Base-by-base conservation (phyloP, 2,329 filamentous ascomycete species). In the Phaeoacremonium minimum region DNA sequence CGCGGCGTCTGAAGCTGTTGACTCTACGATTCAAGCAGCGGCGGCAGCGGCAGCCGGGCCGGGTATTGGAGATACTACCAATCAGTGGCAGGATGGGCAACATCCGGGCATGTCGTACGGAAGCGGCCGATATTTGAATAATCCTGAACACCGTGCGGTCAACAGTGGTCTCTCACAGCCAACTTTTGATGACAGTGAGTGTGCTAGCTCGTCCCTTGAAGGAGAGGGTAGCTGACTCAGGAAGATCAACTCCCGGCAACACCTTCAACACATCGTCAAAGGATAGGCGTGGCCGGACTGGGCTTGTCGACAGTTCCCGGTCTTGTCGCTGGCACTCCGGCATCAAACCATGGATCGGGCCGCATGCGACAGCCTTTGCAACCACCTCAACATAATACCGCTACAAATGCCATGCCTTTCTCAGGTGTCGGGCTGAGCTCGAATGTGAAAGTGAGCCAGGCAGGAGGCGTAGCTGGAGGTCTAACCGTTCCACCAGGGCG, bases 1-100 rank as follows among this genome's bases (percentile, higher is more conserved):
- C 42, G 73, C 74, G 13, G 75, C 75, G 6, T 66, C 68, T 14
- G 66, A 76, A 45, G 63, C 66, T n/a, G 60, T 66, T 5, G 63
- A 71, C 32, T 57, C 63, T 17, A 61, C 54, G 4, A 48, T 70
- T 11, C 51, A 64, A 32, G 51, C 47, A 12, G 48, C 44, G 17
- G 34, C 56, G 7, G 41, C 44, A 8, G 40, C 38, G 30, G 48
- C 41, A 11, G 18, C 38, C n/a, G n/a, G n/a, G n/a, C n/a, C n/a
- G n/a, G n/a, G n/a, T n/a, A n/a, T n/a, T n/a, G n/a, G 9, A 34
- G 35, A 8, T 38, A 44, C 13, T 40, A 38, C 18, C 32, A n/a
- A n/a, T n/a, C n/a, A n/a, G n/a, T n/a, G n/a, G n/a, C n/a, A n/a
- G n/a, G 15, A 47, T 47, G 31, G 33, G 39, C 30, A 33, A 42